These are phyloP conservation scores for Crotalaria pallida DNA, from an alignment of 306 rosid species.

Conservation along the genomic window DNA sequence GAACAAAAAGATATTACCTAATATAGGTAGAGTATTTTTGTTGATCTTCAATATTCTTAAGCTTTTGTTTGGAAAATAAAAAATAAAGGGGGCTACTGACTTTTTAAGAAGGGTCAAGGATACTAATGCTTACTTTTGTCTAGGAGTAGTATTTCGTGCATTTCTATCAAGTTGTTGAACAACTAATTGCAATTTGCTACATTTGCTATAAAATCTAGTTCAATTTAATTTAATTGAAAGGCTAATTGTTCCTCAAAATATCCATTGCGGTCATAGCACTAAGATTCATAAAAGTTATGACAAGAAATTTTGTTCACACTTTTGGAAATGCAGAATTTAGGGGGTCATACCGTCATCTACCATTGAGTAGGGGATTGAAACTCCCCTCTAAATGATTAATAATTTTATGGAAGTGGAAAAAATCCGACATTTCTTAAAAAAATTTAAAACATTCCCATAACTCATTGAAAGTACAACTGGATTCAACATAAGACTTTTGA, in stretches of 20 bases:
- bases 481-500: neutral
- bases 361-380: neutral
- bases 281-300: neutral
- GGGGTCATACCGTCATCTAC: neutral
- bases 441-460: neutral
- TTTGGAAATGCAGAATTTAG: neutral
- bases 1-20: conserved; percentile 29
- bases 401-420: neutral
- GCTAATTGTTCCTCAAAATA: neutral
- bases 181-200: conserved; percentile 1
- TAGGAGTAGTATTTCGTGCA: conserved; percentile 22
- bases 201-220: neutral
- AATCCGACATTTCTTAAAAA: neutral
- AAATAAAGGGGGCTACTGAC: neutral
- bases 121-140: conserved; percentile 26
- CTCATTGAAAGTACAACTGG: neutral
- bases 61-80: conserved; percentile 4
- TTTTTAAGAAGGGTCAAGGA: conserved; percentile 17
- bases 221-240: neutral
- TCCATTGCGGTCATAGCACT: neutral
- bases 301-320: neutral
- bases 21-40: conserved; percentile 31
- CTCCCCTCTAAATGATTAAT: neutral
- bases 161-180: neutral
- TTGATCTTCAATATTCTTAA: conserved; percentile 32